A percentile compares a stretch with the other conserved stretches of the same genome.
Conservation (phyloP, 768 basidiomycete species). For the Mycena sanguinolenta region DNA sequence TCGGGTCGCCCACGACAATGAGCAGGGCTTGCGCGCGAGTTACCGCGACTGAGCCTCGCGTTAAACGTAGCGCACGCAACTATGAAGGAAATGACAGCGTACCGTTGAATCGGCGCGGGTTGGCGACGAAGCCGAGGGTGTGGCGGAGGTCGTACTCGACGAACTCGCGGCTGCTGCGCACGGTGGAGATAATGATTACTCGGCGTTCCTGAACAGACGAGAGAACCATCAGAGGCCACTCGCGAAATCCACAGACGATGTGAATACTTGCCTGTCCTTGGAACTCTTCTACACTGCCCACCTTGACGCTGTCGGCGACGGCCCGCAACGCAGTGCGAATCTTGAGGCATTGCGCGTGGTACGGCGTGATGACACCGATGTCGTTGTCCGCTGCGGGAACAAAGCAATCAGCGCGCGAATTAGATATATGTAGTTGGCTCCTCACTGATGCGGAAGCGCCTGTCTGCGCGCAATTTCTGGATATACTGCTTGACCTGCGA, state of each 20-base stretch:
- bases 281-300: constrained; percentile 77
- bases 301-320: constrained; percentile 61
- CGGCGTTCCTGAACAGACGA: constrained; percentile 61
- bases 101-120: constrained; percentile 71
- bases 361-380: constrained; percentile 74
- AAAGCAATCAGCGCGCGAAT: neutral
- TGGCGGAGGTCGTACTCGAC: constrained; percentile 67
- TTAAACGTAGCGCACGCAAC: neutral
- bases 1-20: constrained; percentile 73
- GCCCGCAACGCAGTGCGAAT: constrained; percentile 54
- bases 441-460: constrained; percentile 58
- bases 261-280: constrained; percentile 66
- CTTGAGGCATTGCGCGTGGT: constrained; percentile 70
- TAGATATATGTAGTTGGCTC: no score
- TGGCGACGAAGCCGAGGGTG: constrained; percentile 71
- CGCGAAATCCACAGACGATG: neutral
- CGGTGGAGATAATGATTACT: constrained; percentile 71
- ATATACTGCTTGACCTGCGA: constrained; percentile 67
- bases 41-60: constrained; percentile 64
- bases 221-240: neutral
- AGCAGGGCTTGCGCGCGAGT: constrained; percentile 69
- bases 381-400: constrained; percentile 58
- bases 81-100: constrained; percentile 27
- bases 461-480: constrained; percentile 49
- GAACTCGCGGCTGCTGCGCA: constrained; percentile 66